Base-by-base conservation (phyloP, 352 stramenopile species). In the Globisporangium orthogonon region DNA sequence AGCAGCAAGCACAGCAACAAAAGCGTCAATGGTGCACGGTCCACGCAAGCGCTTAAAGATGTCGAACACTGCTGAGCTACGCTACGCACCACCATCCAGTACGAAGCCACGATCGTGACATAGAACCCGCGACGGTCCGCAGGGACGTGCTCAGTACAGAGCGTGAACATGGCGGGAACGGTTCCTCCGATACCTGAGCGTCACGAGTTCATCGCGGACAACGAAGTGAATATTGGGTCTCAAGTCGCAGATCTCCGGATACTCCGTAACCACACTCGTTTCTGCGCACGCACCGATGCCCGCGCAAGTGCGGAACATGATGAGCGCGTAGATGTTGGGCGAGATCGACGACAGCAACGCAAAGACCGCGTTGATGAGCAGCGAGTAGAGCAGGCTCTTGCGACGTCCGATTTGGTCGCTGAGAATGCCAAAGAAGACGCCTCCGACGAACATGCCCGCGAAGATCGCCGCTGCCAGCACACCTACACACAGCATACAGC, bases 371-470 rank as follows among this genome's bases (percentile, higher is more conserved):
- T 96, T 97, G 43, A 97, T 65, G 29, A 81, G 60, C 52, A 97
- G 66, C 41, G 86, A 94, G 31, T 83, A 70, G 3, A 95, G 61
- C 41, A 97, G 58, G 52, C 77, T 86, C 17, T 65, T 71, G 49
- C 84, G 75, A 0, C 89, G 75, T 3, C 89, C 89, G 48, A 95
- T 76, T 9, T 70, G 61, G 60, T 97, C 89, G 51, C 82, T 87
- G 9, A 92, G 58, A 13, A 74, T 66, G 11, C 89, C 89, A 35
- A 86, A 89, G 46, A 89, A 43, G 2, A 97, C 33, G 1, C 89
- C 89, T 43, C 89, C 89, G 11, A 93, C 67, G 37, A 97, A 85
- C 89, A 97, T 97, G 17, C 89, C 87, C 0, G 85, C 83, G 46
- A 96, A 97, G 23, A 97, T 86, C 2, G 89, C 86, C 13, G 87